Evolutionary conservation across 345 rosid genomes (phyloP), one percentile per base, ranked within the genome.

Genomic region (Sapria himalayana): DNA sequence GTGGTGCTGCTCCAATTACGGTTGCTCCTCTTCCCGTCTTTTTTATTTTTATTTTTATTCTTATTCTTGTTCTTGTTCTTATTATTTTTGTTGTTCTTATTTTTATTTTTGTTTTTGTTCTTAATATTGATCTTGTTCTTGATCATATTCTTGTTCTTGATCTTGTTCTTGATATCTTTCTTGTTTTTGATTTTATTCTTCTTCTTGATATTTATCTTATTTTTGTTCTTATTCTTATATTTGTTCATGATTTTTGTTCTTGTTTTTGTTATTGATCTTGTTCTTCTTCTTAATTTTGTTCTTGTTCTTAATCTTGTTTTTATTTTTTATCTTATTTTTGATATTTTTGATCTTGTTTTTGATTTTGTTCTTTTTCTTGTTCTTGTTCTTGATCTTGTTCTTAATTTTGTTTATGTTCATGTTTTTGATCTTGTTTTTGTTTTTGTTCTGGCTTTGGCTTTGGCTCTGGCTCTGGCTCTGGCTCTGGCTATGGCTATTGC

Each of bases 1-100:
- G 95, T 59, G 86, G 91, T 53, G 95, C 95, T 55, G 91, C 98
- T 62, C 98, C 98, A 39, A 55, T 82, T 32, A 58, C 94, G 51
- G 98, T 82, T 67, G 47, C 67, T 65, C 67, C 62, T 57, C 33
- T 15, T 44, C 43, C 32, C 22, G 10, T 25, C 25, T 14, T 37
- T 16, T n/a, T n/a, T n/a, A n/a, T n/a, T n/a, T n/a, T 24, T 36
- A 7, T 1, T 24, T 47, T 47, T 12, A 19, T 36, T 9, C 39
- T 34, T 15, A 16, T 14, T 16, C 31, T 25, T 4, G 27, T 23
- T 17, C 20, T 22, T 1, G 15, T 25, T 5, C 33, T 24, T 39
- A 12, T 47, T 45, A 9, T 25, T 9, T 35, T n/a, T 21, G 7
- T 16, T 13, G 32, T 35, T 22, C 31, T 21, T 36, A 21, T 19